These are phyloP conservation scores for Cinchona pubescens DNA, from an alignment of 257 asterid genomes.

Conservation along the genomic window DNA sequence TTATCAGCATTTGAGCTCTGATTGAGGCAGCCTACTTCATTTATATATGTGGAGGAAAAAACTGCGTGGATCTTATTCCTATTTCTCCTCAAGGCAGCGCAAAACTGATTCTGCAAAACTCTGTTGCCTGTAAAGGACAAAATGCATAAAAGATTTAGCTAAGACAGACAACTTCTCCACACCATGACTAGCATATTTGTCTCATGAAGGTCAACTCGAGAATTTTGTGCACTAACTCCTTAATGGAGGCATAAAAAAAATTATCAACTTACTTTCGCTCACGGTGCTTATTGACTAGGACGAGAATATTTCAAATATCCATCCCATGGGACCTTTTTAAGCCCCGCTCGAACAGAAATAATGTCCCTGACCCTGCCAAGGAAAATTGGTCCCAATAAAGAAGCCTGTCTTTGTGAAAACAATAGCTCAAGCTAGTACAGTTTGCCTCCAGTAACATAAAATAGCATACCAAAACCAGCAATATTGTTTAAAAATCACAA, in stretches of 20 bases:
- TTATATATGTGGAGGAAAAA: background rate
- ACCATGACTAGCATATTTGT: background rate
- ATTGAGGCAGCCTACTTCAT: background rate
- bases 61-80: conserved; percentile 1
- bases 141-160: too few relatives aligned
- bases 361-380: conserved; percentile 80
- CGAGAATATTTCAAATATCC: conserved; percentile 89
- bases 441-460: background rate
- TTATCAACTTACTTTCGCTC: conserved; percentile 74
- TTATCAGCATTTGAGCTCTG: background rate
- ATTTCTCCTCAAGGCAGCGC: conserved; percentile 68
- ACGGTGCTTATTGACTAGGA: conserved; percentile 88
- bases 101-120: conserved; percentile 78
- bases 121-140: conserved; percentile 62
- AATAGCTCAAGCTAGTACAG: background rate
- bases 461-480: background rate
- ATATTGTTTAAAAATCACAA: background rate
- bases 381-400: conserved; percentile 12
- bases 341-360: conserved; percentile 82
- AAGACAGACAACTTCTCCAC: background rate
- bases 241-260: background rate
- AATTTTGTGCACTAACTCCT: background rate
- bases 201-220: background rate
- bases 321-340: conserved; percentile 71
- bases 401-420: background rate